phyloP scores from a whole-genome alignment of 805 yeast genomes.

The Yarrowia sp. region DNA sequence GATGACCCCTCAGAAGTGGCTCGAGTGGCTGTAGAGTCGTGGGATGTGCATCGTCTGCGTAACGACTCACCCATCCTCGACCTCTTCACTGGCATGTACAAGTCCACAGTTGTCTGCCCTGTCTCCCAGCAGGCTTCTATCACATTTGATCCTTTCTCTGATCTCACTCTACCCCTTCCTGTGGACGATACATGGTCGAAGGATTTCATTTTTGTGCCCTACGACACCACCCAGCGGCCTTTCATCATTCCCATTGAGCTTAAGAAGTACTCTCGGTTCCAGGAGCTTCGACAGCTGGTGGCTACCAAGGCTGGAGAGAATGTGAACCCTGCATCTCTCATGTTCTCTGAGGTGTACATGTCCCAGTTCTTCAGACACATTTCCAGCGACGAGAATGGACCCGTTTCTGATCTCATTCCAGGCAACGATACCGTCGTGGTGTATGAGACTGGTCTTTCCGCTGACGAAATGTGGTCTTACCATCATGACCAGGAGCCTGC shows the following conservation, averaged over 20 bases:
- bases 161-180: conserved; percentile 88
- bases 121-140: conserved; percentile 77
- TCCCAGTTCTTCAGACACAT: conserved; percentile 68
- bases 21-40: conserved; percentile 74
- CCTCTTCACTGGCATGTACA: conserved; percentile 87
- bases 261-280: conserved; percentile 66
- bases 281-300: conserved; percentile 67
- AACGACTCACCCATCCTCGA: conserved; percentile 87
- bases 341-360: conserved; percentile 69
- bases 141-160: conserved; percentile 94
- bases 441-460: conserved; percentile 39
- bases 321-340: conserved; percentile 52
- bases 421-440: conserved; percentile 42
- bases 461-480: conserved; percentile 36
- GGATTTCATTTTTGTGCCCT: conserved; percentile 65
- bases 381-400: conserved; percentile 29
- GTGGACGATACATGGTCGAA: conserved; percentile 74
- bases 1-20: conserved; percentile 51
- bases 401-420: conserved; percentile 29
- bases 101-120: conserved; percentile 90
- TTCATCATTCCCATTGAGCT: conserved; percentile 73
- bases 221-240: conserved; percentile 47
- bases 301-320: conserved; percentile 52
- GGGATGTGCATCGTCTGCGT: conserved; percentile 79
- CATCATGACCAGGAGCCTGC: conserved; percentile 22